Base-by-base conservation (phyloP, 306 rosid species). In the Spatholobus suberectus region DNA sequence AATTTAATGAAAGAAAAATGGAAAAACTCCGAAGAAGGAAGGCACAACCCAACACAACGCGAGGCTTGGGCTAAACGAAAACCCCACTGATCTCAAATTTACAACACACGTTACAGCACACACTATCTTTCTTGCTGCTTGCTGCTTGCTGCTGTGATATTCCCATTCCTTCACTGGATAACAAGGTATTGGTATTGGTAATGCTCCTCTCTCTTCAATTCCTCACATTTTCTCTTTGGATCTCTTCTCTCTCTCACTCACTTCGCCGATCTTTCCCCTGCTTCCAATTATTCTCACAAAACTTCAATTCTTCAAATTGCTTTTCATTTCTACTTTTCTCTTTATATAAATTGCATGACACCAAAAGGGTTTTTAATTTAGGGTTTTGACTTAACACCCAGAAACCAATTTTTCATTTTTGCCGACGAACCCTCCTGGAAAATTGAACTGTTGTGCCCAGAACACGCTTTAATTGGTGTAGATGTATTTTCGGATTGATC, bases 361-460 rank as follows among this genome's bases (percentile, higher is more conserved):
- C 21, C 18, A 12, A 21, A 76, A 70, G 38, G 66, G 62, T 82
- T 77, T 20, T 40, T 44, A 21, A 14, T 34, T 46, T 63, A 55
- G 70, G 75, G 70, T 79, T 82, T 81, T 70, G 26, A 51, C 73
- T 71, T 40, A 5, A 41, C 15, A 62, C 58, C 62, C 70, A 29
- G 32, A 21, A 21, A 20, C 29, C 51, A 21, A 46, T 57, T 69
- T 68, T 5, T 10, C 21, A 3, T n/a, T n/a, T n/a, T n/a, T n/a
- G n/a, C n/a, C n/a, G n/a, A n/a, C n/a, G n/a, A n/a, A n/a, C n/a
- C n/a, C n/a, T n/a, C n/a, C n/a, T n/a, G n/a, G n/a, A n/a, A n/a
- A 8, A 75, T 13, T 38, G 18, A 15, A 63, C 44, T 20, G n/a
- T 18, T 10, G 26, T 17, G 20, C 57, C 21, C 21, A 3, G 7